Percentiles rank a stretch among this genome's conserved stretches.
phyloP scores from a whole-genome alignment of 1,139 yeast genomes.

The Scheffersomyces segobiensis region DNA sequence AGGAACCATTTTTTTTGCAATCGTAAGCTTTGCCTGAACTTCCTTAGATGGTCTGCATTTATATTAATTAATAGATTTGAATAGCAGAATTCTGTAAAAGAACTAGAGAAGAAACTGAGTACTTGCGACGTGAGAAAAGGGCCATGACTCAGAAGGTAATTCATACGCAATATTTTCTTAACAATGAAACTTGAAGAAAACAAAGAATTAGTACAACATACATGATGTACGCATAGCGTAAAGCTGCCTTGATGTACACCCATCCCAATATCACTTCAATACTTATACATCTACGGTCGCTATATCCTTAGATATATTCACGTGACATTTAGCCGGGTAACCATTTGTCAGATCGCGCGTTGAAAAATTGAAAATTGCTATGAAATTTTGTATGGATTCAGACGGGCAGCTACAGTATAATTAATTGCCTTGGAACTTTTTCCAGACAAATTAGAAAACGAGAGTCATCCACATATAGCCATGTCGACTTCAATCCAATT shows the following conservation, averaged over 20 bases:
- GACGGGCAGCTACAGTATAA: neutral
- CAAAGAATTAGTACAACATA: no score
- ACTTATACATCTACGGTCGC: no score
- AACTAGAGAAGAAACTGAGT: no score
- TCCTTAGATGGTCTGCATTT: neutral
- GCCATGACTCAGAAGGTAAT: no score
- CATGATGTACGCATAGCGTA: neutral
- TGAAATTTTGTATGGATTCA: neutral
- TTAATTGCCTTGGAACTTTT: neutral
- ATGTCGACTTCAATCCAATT: constrained; percentile 75
- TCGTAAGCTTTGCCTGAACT: neutral
- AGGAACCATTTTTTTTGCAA: no score
- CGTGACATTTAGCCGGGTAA: neutral
- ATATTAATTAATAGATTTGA: no score
- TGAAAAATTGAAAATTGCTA: neutral
- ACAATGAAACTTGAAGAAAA: no score
- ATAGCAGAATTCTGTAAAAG: no score
- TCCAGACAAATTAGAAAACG: neutral
- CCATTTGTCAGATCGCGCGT: neutral
- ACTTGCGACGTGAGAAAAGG: no score
- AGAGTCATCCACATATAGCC: neutral
- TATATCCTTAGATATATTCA: neutral
- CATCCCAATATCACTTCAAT: neutral
- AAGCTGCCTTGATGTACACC: neutral
- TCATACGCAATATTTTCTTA: no score